These are phyloP conservation scores for Sporothrix sp. DNA, from an alignment of 2,329 filamentous ascomycete genomes.

Conservation along the genomic window DNA sequence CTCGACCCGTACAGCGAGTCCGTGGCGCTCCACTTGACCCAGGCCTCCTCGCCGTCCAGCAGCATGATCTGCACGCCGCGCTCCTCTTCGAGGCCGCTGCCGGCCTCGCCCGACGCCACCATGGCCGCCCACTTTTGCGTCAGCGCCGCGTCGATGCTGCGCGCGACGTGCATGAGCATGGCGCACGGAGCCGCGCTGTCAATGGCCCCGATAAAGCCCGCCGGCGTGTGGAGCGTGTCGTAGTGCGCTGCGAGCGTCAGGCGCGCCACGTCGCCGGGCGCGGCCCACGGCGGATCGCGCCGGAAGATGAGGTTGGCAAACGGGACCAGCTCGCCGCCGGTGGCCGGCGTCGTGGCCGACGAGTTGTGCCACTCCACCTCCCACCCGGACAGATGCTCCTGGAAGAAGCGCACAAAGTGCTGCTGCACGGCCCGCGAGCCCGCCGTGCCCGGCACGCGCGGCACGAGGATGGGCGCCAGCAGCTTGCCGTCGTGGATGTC, in stretches of 20 bases:
- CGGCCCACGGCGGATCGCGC: conserved; percentile 76
- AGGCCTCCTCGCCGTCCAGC: conserved; percentile 91
- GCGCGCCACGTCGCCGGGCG: conserved; percentile 63
- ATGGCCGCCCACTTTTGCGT: conserved; percentile 73
- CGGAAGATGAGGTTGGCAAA: conserved; percentile 82
- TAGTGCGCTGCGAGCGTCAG: conserved; percentile 90
- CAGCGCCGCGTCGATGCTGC: conserved; percentile 69
- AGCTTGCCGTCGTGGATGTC: conserved; percentile 66
- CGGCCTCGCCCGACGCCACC: conserved; percentile 45
- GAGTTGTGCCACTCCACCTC: conserved; percentile 77
- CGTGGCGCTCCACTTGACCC: conserved; percentile 63
- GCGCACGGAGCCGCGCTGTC: conserved; percentile 93
- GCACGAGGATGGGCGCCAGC: conserved; percentile 75
- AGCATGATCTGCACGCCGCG: conserved; percentile 82
- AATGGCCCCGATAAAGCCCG: conserved; percentile 85
- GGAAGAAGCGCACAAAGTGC: conserved; percentile 81
- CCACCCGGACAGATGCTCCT: conserved; percentile 66
- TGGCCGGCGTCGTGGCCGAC: conserved; percentile 71
- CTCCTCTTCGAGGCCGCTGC: conserved; percentile 56
- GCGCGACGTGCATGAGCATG: conserved; percentile 78
- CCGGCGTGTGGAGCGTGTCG: conserved; percentile 69
- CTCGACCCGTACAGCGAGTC: conserved; percentile 87
- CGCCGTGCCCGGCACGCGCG: conserved; percentile 78
- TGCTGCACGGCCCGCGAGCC: conserved; percentile 63
- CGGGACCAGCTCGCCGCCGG: conserved; percentile 59